Percentiles rank a stretch among this genome's conserved stretches.
Evolutionary conservation across 345 rosid genomes (phyloP).

Genomic region (Orychophragmus violaceus): DNA sequence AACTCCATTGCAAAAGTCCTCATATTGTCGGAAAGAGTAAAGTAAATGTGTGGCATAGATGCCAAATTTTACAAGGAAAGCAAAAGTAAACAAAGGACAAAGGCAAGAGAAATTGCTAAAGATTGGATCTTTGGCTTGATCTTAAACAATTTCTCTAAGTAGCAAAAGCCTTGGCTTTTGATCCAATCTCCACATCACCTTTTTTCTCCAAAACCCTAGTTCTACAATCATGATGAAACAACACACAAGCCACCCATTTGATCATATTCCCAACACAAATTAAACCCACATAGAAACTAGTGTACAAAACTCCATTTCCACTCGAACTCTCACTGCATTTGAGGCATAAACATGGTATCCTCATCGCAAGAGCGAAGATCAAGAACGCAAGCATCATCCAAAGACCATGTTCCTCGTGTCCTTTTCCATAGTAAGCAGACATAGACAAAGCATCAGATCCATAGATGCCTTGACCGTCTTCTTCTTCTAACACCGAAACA

Average conservation of each 20-base stretch:
- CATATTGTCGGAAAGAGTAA: neutral
- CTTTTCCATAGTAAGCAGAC: constrained; percentile 28
- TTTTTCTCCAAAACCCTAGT: constrained; percentile 20
- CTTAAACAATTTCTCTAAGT: neutral
- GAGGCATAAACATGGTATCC: constrained; percentile 28
- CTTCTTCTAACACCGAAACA: constrained; percentile 33
- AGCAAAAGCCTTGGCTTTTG: neutral
- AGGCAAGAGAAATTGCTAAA: neutral
- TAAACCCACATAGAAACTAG: constrained; percentile 11
- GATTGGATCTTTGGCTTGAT: neutral
- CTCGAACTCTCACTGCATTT: constrained; percentile 17
- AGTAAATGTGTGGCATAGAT: neutral
- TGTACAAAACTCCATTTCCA: constrained; percentile 13
- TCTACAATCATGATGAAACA: constrained; percentile 37
- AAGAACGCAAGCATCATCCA: constrained; percentile 35
- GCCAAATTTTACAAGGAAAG: neutral
- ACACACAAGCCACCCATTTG: constrained; percentile 42
- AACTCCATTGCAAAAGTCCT: neutral
- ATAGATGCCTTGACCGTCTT: constrained; percentile 3
- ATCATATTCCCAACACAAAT: constrained; percentile 28
- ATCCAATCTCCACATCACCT: constrained; percentile 30
- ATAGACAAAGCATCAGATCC: constrained; percentile 30
- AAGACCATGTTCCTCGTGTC: constrained; percentile 20
- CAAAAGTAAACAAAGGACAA: neutral
- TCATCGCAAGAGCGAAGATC: constrained; percentile 17